phyloP scores from a whole-genome alignment of 106 monocot genomes.

The Dioscorea zingiberensis region DNA sequence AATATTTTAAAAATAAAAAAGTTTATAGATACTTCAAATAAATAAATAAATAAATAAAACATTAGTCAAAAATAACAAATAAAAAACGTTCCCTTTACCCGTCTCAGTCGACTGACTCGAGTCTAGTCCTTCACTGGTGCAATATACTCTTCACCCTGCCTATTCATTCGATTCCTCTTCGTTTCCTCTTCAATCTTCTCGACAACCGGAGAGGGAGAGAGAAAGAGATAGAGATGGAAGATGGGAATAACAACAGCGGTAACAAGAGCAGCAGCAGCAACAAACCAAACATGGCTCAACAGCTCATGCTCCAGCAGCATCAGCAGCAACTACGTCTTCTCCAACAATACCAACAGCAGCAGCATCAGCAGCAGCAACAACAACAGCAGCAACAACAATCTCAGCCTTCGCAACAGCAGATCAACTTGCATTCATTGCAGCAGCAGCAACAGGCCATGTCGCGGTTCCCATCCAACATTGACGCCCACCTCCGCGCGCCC shows the following conservation, averaged over 20 bases:
- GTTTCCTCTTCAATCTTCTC: no score
- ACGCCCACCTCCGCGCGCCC: slow-evolving; percentile 74
- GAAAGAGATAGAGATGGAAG: slow-evolving; percentile 4
- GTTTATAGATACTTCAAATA: no score
- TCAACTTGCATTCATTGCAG: background rate
- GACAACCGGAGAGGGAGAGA: background rate
- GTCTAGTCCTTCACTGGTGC: no score
- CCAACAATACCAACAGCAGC: slow-evolving; percentile 15
- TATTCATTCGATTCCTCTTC: no score
- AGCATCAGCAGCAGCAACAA: slow-evolving; percentile 13
- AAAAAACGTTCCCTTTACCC: no score
- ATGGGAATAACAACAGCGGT: slow-evolving; percentile 9
- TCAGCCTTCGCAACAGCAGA: slow-evolving; percentile 15
- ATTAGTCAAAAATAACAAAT: no score
- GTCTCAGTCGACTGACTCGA: no score
- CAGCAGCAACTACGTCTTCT: slow-evolving; percentile 36
- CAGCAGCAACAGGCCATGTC: slow-evolving; percentile 68
- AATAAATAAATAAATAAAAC: no score
- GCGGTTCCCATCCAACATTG: slow-evolving; percentile 94
- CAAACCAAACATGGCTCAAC: slow-evolving; percentile 36
- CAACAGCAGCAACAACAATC: slow-evolving; percentile 13
- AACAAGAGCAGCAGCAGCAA: slow-evolving; percentile 21
- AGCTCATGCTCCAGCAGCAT: slow-evolving; percentile 23
- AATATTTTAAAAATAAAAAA: no score
- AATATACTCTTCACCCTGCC: no score